Base-by-base conservation (phyloP, 1,284 basidiomycete genomes). In the Apiotrichum domesticum region DNA sequence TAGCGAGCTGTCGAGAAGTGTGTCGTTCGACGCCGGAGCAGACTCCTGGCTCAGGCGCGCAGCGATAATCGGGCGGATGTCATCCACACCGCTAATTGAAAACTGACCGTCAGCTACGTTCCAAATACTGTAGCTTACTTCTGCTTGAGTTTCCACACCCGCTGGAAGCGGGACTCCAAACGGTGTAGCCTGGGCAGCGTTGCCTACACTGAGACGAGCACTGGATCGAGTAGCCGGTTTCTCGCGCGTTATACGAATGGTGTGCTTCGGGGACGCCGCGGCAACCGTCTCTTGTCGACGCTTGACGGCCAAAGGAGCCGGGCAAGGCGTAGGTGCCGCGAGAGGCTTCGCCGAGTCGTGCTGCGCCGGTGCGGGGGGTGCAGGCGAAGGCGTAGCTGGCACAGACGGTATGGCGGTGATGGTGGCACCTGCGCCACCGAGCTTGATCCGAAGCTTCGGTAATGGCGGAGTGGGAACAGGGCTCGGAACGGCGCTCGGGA, bases 51-150 rank as follows among this genome's bases (percentile, higher is more conserved):
- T n/a, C 46, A 5, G 10, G 35, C 54, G 35, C 35, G 47, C 47
- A 5, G 48, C 40, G 34, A 55, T 40, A 13, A 59, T 52, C 1
- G 57, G 29, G 15, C 15, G 32, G 42, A 52, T 55, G 7, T 52
- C 57, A 29, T 48, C 46, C 29, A 44, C 21, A 6, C 46, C 44
- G 33, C 21, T 39, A 4, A 59, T n/a, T n/a, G 41, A 43, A 33
- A 59, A 59, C 57, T 58, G 48, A 39, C 0, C 6, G 50, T 58
- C 49, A 58, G 52, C 14, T 40, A 10, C 9, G 3, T 29, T 29
- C 29, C 21, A 7, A 10, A 3, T 3, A 3, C 9, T 6, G 35
- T 21, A 49, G 35, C 47, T 49, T 21, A 49, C 47, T 29, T 49
- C 47, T 32, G 35, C 47, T 35, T 49, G 15, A 32, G 35, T 29